Evolutionary conservation across 495 filamentous ascomycete genomes (phyloP).

Genomic region (Xylaria acuta): DNA sequence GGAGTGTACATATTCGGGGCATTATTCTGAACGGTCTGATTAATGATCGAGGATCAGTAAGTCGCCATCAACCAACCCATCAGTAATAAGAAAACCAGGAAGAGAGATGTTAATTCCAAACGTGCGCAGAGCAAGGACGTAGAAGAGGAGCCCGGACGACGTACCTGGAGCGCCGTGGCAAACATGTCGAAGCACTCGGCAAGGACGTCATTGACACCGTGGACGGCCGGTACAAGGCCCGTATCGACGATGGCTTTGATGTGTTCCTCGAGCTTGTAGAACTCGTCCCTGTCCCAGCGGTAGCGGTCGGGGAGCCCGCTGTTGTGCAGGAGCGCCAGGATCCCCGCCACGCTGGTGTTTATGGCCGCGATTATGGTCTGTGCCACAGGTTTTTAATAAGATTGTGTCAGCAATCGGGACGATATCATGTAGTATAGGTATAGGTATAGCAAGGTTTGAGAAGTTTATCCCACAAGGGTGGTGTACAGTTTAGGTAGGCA

Average conservation of each 20-base stretch:
- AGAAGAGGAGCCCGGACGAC: too few species aligned
- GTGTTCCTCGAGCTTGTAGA: slow-evolving; percentile 52
- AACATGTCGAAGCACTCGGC: slow-evolving; percentile 49
- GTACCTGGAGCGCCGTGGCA: slow-evolving; percentile 41
- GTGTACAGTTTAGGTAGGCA: too few species aligned
- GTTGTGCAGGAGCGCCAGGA: slow-evolving; percentile 58
- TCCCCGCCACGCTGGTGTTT: slow-evolving; percentile 56
- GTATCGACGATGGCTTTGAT: slow-evolving; percentile 55
- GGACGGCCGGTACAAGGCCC: slow-evolving; percentile 46
- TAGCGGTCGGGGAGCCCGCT: slow-evolving; percentile 58
- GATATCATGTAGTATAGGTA: too few species aligned
- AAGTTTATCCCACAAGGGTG: too few species aligned
- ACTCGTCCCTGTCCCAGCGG: slow-evolving; percentile 52
- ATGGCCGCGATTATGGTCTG: slow-evolving; percentile 53
- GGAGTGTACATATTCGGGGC: slow-evolving; percentile 48
- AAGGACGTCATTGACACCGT: slow-evolving; percentile 48
- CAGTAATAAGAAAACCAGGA: neutral
- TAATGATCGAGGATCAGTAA: neutral
- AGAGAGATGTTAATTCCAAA: neutral
- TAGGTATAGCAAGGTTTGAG: too few species aligned
- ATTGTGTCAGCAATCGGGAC: too few species aligned
- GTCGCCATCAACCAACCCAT: neutral
- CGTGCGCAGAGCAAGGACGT: neutral
- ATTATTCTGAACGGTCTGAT: slow-evolving; percentile 49
- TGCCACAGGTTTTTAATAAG: too few species aligned